Evolutionary conservation across 371 early-diverging fungal species (phyloP).

Genomic region (Mortierella sp.): DNA sequence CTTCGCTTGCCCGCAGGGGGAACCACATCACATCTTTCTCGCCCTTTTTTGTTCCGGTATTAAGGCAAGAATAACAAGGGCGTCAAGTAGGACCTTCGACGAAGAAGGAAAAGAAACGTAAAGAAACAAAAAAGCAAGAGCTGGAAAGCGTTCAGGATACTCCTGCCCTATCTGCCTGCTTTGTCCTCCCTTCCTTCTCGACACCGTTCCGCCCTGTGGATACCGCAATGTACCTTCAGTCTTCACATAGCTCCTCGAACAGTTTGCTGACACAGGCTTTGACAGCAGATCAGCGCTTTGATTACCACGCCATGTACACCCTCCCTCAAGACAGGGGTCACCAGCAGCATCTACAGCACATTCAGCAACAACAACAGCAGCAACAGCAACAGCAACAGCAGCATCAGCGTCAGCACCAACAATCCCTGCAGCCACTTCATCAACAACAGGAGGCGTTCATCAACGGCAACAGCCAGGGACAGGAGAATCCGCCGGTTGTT

Average conservation of each 20-base stretch:
- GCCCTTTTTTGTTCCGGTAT: too few relatives aligned
- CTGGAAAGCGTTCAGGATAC: too few relatives aligned
- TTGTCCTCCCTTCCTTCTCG: too few relatives aligned
- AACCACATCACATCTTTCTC: too few relatives aligned
- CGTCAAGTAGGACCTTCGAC: too few relatives aligned
- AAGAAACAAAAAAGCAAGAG: too few relatives aligned
- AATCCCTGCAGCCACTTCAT: conserved; percentile 10
- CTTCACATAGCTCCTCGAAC: conserved; percentile 28
- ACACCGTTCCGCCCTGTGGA: too few relatives aligned
- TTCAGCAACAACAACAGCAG: conserved; percentile 22
- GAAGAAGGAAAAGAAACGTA: too few relatives aligned
- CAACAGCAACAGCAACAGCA: conserved; percentile 14
- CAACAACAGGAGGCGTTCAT: conserved; percentile 14
- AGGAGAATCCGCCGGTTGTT: too few relatives aligned
- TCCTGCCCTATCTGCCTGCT: too few relatives aligned
- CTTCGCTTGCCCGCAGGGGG: too few relatives aligned
- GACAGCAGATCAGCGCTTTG: conserved; percentile 18
- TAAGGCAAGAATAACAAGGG: too few relatives aligned
- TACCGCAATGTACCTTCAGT: conserved; percentile 27
- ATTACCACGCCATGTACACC: conserved; percentile 26
- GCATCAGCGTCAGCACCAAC: conserved; percentile 13
- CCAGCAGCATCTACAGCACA: conserved; percentile 16
- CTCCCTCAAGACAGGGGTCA: conserved; percentile 17
- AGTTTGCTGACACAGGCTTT: conserved; percentile 34
- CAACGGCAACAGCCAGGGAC: conserved; percentile 10